These are phyloP conservation scores for Ophiostoma perfectum DNA, from an alignment of 2,329 filamentous ascomycete genomes.

Conservation along the genomic window DNA sequence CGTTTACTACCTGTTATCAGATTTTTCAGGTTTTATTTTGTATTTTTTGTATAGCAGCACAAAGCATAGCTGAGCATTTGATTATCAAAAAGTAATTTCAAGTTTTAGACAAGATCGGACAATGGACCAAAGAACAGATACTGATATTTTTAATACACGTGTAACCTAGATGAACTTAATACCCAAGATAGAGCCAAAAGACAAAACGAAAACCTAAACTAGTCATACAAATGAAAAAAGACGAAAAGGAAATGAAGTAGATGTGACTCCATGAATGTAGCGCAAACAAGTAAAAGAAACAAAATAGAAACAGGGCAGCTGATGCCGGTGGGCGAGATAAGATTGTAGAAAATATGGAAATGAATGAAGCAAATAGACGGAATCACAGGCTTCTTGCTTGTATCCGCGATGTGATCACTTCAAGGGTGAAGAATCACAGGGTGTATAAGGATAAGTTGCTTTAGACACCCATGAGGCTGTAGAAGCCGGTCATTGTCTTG, in stretches of 20 bases:
- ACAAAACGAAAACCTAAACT: conserved; percentile 14
- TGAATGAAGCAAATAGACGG: background rate
- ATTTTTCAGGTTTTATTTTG: background rate
- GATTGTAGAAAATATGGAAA: background rate
- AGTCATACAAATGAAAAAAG: conserved; percentile 20
- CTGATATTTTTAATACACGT: background rate
- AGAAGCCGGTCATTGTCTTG: conserved; percentile 28
- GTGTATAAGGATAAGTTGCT: background rate
- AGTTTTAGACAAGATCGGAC: background rate
- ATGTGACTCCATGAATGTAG: background rate
- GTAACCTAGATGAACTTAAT: background rate
- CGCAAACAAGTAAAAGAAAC: background rate
- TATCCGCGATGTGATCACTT: too few species aligned
- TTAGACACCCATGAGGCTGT: conserved; percentile 13
- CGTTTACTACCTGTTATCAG: background rate
- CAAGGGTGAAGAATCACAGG: background rate
- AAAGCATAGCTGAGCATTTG: conserved; percentile 3
- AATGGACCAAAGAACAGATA: background rate
- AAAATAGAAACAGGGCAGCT: background rate
- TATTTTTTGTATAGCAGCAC: conserved; percentile 3
- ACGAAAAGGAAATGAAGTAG: background rate
- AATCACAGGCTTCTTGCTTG: background rate
- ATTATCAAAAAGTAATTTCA: background rate
- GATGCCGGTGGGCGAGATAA: conserved; percentile 8
- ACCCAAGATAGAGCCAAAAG: background rate